Evolutionary conservation across 225 moss, liverwort and hornwort species (phyloP), one percentile per base, ranked within the genome.

Genomic region (Pleurozium schreberi): DNA sequence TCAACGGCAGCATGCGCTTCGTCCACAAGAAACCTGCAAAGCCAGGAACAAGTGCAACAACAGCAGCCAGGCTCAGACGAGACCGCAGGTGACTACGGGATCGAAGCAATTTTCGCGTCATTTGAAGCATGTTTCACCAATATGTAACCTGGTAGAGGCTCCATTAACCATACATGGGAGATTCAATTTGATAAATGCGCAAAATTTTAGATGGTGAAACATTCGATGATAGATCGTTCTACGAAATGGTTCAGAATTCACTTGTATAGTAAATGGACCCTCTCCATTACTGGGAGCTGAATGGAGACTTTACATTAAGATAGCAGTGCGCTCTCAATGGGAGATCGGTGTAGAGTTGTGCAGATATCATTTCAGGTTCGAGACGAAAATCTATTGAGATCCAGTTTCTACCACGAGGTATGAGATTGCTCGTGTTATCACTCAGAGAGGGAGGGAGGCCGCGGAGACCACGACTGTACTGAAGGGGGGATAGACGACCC

Each of bases 11-110:
- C 85, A 14, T 81, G 89, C 75, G 34, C 90, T 58, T 92, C 87
- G 88, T 91, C 86, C 74, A 93, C 93, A 31, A 93, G 90, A 86
- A 92, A 87, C 76, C 93, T 93, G 79, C 81, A 55, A 66, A 70
- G 26, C 18, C 64, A 82, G 27, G 23, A 31, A 68, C 28, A 71
- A 66, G 34, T 17, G 50, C 50, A 12, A 52, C 5, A 67, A 59
- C 45, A 47, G 8, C 17, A 52, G n/a, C n/a, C n/a, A n/a, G 40
- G 34, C 42, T 74, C 65, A 80, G 64, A 10, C 43, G 21, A 10
- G 33, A 61, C 43, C 4, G 20, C 60, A 42, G 19, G 12, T 59
- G 43, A 30, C 59, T 60, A n/a, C n/a, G n/a, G n/a, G n/a, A n/a
- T n/a, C n/a, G n/a, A n/a, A n/a, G n/a, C n/a, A 30, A 12, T 3